phyloP scores from a whole-genome alignment of 2,329 filamentous ascomycete species.

The Pseudohalonectria lignicola region DNA sequence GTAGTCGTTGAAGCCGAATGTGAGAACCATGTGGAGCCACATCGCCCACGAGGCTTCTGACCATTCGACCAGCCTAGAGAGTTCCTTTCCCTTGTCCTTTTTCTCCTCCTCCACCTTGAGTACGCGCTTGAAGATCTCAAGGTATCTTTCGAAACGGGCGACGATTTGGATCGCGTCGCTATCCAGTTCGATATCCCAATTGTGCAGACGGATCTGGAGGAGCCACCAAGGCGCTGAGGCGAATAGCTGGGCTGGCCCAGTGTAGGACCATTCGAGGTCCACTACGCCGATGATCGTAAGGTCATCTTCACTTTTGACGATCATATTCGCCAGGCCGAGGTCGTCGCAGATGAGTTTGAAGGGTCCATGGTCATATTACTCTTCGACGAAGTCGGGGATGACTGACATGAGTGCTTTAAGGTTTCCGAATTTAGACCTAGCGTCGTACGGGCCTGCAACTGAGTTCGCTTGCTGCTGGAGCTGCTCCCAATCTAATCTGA shows the following conservation, averaged over 20 bases:
- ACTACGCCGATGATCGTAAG: slow-evolving; percentile 21
- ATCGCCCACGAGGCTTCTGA: slow-evolving; percentile 20
- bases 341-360: slow-evolving; percentile 27
- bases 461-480: slow-evolving; percentile 22
- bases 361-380: slow-evolving; percentile 11
- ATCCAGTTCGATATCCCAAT: neutral
- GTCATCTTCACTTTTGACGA: slow-evolving; percentile 19
- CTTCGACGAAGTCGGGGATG: slow-evolving; percentile 12
- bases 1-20: neutral
- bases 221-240: slow-evolving; percentile 2
- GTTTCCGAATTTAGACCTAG: slow-evolving; percentile 15
- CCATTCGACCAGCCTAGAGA: slow-evolving; percentile 20
- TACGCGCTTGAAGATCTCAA: slow-evolving; percentile 17
- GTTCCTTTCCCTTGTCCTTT: slow-evolving; percentile 12
- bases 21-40: slow-evolving; percentile 19
- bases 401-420: slow-evolving; percentile 16
- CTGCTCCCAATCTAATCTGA: slow-evolving; percentile 19
- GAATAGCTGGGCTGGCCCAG: slow-evolving; percentile 22
- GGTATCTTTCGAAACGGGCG: no score
- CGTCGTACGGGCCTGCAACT: slow-evolving; percentile 12
- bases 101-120: slow-evolving; percentile 17
- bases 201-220: neutral
- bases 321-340: slow-evolving; percentile 23
- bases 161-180: no score
- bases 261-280: slow-evolving; percentile 24